phyloP scores from a whole-genome alignment of 225 moss, liverwort and hornwort genomes.

The Physcomitrium patens region DNA sequence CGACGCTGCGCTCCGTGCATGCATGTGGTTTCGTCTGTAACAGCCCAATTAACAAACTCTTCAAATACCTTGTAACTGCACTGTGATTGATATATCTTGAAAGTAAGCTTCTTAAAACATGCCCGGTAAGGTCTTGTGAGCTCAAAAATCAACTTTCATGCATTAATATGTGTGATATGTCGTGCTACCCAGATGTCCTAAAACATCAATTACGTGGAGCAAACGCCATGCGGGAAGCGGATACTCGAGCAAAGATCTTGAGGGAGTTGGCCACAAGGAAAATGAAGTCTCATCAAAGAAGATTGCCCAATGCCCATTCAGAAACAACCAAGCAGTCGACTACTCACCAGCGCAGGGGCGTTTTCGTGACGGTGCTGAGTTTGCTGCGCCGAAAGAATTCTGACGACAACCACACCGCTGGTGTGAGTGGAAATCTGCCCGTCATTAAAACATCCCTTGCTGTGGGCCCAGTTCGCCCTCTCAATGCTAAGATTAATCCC shows the following conservation, averaged over 20 bases:
- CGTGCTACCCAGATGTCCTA: slow-evolving; percentile 25
- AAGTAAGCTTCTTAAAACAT: background rate
- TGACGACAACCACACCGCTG: slow-evolving; percentile 11
- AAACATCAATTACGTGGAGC: slow-evolving; percentile 43
- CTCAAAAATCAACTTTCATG: background rate
- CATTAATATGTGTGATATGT: background rate
- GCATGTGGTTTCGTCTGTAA: background rate
- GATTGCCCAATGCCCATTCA: background rate
- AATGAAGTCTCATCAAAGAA: slow-evolving; percentile 25
- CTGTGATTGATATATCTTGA: background rate
- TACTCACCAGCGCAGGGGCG: slow-evolving; percentile 26
- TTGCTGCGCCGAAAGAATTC: slow-evolving; percentile 33
- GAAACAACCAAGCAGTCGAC: slow-evolving; percentile 16
- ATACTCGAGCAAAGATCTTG: slow-evolving; percentile 39
- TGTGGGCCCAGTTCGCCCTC: slow-evolving; percentile 13
- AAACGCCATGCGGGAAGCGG: slow-evolving; percentile 41
- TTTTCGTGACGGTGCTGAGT: slow-evolving; percentile 36
- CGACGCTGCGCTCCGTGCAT: background rate
- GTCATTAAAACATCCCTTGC: slow-evolving; percentile 15
- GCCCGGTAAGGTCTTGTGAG: background rate
- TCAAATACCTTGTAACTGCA: too few species aligned
- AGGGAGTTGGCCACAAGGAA: slow-evolving; percentile 35
- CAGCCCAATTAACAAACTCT: too few species aligned
- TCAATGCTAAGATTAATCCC: slow-evolving; percentile 2
- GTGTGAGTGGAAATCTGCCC: background rate